Conservation (phyloP, 257 asterid species). For the Jacaranda copaia region DNA sequence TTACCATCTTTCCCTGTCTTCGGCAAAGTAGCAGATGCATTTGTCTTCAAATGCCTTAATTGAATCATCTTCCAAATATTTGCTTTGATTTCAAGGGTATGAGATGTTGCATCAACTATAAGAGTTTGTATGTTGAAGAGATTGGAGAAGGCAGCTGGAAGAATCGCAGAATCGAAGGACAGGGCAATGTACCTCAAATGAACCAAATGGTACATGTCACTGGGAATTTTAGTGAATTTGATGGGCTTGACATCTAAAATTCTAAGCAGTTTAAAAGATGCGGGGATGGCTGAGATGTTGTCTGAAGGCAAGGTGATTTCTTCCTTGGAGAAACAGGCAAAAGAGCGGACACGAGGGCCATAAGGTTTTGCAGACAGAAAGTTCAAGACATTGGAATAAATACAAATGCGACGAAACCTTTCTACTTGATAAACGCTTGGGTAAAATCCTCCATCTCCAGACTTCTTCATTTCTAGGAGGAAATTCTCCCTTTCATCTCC, state of each 20-base stretch:
- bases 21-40: slow-evolving; percentile 28
- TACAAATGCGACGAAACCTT: slow-evolving; percentile 24
- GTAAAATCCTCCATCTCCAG: no score
- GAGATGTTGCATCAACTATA: slow-evolving; percentile 11
- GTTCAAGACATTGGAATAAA: background rate
- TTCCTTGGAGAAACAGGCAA: background rate
- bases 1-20: background rate
- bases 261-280: slow-evolving; percentile 28
- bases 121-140: slow-evolving; percentile 38
- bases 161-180: background rate
- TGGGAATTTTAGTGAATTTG: background rate
- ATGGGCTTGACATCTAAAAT: slow-evolving; percentile 25
- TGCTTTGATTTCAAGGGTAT: slow-evolving; percentile 23
- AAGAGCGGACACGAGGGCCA: no score
- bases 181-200: slow-evolving; percentile 38
- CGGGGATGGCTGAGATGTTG: slow-evolving; percentile 13
- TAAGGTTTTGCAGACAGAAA: no score
- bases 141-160: slow-evolving; percentile 12
- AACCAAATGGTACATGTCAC: slow-evolving; percentile 3
- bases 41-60: slow-evolving; percentile 35
- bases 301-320: slow-evolving; percentile 5
- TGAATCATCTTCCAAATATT: slow-evolving; percentile 35
- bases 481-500: no score
- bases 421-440: background rate
- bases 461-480: no score